A percentile compares a stretch with the other conserved stretches of the same genome.
Evolutionary conservation across 2,329 filamentous ascomycete species (phyloP).

Genomic region (Fusarium chlamydosporum): DNA sequence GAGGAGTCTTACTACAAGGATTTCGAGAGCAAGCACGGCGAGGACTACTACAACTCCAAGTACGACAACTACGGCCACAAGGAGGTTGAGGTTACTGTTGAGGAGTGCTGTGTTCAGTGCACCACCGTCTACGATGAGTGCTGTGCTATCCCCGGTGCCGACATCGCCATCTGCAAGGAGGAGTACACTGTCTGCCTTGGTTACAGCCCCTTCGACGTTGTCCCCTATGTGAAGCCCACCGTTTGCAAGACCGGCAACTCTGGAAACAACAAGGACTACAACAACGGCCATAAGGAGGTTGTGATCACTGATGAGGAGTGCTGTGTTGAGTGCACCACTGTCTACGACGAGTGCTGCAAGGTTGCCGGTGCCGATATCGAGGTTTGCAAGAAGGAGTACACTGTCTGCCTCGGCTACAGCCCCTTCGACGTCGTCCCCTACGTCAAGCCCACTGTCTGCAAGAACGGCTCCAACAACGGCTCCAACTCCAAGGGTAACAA

Average conservation of each 20-base stretch:
- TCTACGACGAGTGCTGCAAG: constrained; percentile 37
- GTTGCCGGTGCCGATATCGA: constrained; percentile 19
- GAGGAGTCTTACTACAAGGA: background rate
- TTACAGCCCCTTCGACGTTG: constrained; percentile 30
- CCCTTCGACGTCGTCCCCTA: constrained; percentile 21
- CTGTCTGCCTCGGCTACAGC: constrained; percentile 36
- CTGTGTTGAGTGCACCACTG: constrained; percentile 34
- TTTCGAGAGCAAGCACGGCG: background rate
- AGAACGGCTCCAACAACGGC: constrained; percentile 13
- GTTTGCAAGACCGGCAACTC: constrained; percentile 35
- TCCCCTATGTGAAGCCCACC: constrained; percentile 34
- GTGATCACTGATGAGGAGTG: constrained; percentile 27
- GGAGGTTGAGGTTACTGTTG: constrained; percentile 6
- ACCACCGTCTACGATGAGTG: constrained; percentile 35
- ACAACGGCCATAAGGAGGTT: too few species aligned
- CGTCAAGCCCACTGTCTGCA: constrained; percentile 28
- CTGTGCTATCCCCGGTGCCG: constrained; percentile 20
- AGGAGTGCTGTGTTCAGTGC: constrained; percentile 38
- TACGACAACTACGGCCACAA: background rate
- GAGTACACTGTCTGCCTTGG: constrained; percentile 32
- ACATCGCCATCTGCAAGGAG: constrained; percentile 32
- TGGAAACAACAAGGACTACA: background rate
- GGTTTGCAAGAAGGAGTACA: constrained; percentile 31
- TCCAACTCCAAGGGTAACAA: background rate
- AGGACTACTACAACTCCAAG: background rate